Percentiles rank a stretch among this genome's conserved stretches.
These are phyloP conservation scores for Leishmania gerbilli DNA, from an alignment of 208 protist genomes.

Conservation along the genomic window DNA sequence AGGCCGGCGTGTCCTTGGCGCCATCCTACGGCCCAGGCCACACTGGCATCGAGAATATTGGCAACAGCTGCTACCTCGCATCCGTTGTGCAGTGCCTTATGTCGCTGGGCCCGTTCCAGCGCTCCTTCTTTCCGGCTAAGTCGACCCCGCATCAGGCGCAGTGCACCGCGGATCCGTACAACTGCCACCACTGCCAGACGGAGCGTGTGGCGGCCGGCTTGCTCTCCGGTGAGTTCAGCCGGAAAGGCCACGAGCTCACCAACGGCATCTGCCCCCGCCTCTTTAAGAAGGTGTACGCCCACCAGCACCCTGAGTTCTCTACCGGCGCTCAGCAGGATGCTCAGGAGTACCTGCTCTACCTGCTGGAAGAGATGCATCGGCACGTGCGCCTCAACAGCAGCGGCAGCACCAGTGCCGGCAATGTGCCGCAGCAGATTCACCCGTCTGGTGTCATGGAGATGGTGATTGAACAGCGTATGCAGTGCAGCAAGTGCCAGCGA, in stretches of 20 bases:
- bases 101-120: slow-evolving; percentile 70
- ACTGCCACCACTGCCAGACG: slow-evolving; percentile 85
- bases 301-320: slow-evolving; percentile 95
- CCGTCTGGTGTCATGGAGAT: slow-evolving; percentile 75
- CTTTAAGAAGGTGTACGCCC: slow-evolving; percentile 96
- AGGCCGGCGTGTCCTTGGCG: slow-evolving; percentile 82
- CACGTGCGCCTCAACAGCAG: slow-evolving; percentile 41
- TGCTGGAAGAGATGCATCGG: slow-evolving; percentile 87
- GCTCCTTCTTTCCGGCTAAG: slow-evolving; percentile 63
- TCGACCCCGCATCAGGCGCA: slow-evolving; percentile 50
- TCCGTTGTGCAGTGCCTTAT: slow-evolving; percentile 96
- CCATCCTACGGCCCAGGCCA: slow-evolving; percentile 94
- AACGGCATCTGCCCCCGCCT: slow-evolving; percentile 90
- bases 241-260: slow-evolving; percentile 38
- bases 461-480: slow-evolving; percentile 84
- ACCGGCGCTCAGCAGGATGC: slow-evolving; percentile 97
- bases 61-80: slow-evolving; percentile 98
- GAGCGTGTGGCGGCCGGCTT: slow-evolving; percentile 94
- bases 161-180: slow-evolving; percentile 66
- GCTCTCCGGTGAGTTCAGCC: slow-evolving; percentile 91
- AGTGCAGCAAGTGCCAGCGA: slow-evolving; percentile 81
- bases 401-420: slow-evolving; percentile 1
- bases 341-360: slow-evolving; percentile 94
- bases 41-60: slow-evolving; percentile 96
- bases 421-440: slow-evolving; percentile 18